These are phyloP conservation scores for Tetrapisispora iriomotensis DNA, from an alignment of 805 yeast species.

Conservation along the genomic window DNA sequence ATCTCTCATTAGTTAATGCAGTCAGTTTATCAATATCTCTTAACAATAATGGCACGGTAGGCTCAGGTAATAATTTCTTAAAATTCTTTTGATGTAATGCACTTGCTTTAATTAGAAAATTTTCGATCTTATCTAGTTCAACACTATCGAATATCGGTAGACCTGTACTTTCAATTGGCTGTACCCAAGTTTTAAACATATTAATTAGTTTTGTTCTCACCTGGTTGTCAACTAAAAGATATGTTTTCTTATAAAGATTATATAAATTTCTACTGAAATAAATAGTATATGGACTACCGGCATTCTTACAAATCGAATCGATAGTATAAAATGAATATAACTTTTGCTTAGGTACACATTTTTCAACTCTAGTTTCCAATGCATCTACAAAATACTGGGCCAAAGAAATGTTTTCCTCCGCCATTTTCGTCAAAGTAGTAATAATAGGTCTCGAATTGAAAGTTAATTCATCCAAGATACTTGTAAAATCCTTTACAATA, in stretches of 20 bases:
- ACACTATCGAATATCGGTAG: constrained; percentile 62
- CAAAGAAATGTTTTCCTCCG: constrained; percentile 69
- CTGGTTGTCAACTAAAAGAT: constrained; percentile 67
- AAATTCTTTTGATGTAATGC: constrained; percentile 33
- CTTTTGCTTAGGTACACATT: constrained; percentile 75
- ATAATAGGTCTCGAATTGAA: constrained; percentile 88
- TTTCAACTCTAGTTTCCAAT: constrained; percentile 62
- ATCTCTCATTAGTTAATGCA: constrained; percentile 27
- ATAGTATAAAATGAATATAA: constrained; percentile 73
- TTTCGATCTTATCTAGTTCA: constrained; percentile 62
- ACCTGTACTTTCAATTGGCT: constrained; percentile 35
- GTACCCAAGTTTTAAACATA: constrained; percentile 83
- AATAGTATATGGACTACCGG: constrained; percentile 84
- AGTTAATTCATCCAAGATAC: constrained; percentile 65
- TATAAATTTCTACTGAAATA: constrained; percentile 56
- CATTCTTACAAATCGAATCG: constrained; percentile 85
- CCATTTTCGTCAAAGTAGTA: constrained; percentile 70
- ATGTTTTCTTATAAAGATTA: constrained; percentile 64
- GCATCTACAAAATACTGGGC: constrained; percentile 74
- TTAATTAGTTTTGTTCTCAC: constrained; percentile 64
- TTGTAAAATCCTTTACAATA: constrained; percentile 49
- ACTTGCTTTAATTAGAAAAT: constrained; percentile 55
- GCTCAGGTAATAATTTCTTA: constrained; percentile 23
- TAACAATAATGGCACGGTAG: constrained; percentile 26
- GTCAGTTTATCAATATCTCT: constrained; percentile 30